Evolutionary conservation across 306 rosid genomes (phyloP).

Genomic region (Alnus rubra): DNA sequence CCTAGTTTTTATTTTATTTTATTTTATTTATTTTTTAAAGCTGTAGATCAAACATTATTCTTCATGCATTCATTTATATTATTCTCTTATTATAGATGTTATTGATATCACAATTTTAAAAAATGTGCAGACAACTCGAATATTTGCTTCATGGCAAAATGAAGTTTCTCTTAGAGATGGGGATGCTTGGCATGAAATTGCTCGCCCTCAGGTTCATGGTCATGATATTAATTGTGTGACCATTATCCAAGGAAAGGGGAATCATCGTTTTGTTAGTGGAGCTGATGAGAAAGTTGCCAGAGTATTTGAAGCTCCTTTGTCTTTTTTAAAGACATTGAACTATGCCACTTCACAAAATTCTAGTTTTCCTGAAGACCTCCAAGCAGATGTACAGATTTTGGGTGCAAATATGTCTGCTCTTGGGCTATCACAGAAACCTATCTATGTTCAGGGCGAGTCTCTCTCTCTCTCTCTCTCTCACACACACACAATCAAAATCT

Average conservation of each 20-base stretch:
- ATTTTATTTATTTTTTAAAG: not conserved
- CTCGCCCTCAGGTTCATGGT: conserved; percentile 96
- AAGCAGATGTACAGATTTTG: conserved; percentile 73
- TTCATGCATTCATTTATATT: conserved; percentile 16
- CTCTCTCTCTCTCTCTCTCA: conserved; percentile 18
- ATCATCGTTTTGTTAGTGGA: conserved; percentile 90
- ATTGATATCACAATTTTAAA: conserved; percentile 13
- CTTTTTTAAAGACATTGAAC: conserved; percentile 84
- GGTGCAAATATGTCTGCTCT: conserved; percentile 99
- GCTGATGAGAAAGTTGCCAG: conserved; percentile 98
- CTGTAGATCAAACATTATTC: not conserved
- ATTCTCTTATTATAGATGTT: conserved; percentile 18
- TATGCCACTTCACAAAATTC: conserved; percentile 60
- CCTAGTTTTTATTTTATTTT: not conserved
- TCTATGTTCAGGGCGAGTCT: conserved; percentile 70
- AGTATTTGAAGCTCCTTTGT: conserved; percentile 92
- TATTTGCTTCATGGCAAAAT: conserved; percentile 80
- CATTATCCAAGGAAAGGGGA: conserved; percentile 71
- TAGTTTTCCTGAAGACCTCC: conserved; percentile 52
- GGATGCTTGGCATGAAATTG: conserved; percentile 80
- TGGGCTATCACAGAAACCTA: conserved; percentile 95
- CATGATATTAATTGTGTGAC: conserved; percentile 91
- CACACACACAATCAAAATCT: not conserved
- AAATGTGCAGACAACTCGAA: conserved; percentile 76
- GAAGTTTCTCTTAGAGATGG: conserved; percentile 45